Evolutionary conservation across 495 filamentous ascomycete species (phyloP).

Genomic region (Xylaria palmicola): DNA sequence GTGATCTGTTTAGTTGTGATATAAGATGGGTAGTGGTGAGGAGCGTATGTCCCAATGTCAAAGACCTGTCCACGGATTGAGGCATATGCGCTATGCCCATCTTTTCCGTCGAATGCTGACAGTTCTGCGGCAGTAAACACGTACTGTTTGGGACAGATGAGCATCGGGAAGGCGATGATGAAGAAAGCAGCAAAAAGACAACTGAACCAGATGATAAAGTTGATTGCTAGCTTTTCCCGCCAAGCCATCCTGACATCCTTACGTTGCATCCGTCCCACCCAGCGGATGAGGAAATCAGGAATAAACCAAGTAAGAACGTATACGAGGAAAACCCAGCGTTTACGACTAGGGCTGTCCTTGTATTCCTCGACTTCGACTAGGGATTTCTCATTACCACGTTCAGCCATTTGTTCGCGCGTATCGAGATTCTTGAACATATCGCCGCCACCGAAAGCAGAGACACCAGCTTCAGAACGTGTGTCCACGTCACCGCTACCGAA

Average conservation of each 20-base stretch:
- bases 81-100: slow-evolving; percentile 60
- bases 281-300: slow-evolving; percentile 79
- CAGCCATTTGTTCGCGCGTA: slow-evolving; percentile 87
- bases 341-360: slow-evolving; percentile 74
- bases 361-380: slow-evolving; percentile 87
- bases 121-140: slow-evolving; percentile 83
- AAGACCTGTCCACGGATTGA: slow-evolving; percentile 89
- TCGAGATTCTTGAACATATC: slow-evolving; percentile 99
- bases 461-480: slow-evolving; percentile 83
- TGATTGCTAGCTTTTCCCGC: slow-evolving; percentile 98
- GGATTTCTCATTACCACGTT: slow-evolving; percentile 88
- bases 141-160: slow-evolving; percentile 89
- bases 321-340: slow-evolving; percentile 89
- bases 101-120: slow-evolving; percentile 68
- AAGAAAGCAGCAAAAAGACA: slow-evolving; percentile 83
- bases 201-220: slow-evolving; percentile 91
- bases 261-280: slow-evolving; percentile 80
- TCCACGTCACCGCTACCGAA: slow-evolving; percentile 84
- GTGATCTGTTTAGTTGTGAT: slow-evolving; percentile 64
- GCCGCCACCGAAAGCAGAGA: slow-evolving; percentile 80
- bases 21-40: slow-evolving; percentile 72
- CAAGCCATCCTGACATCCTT: slow-evolving; percentile 93
- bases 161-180: slow-evolving; percentile 77
- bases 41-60: slow-evolving; percentile 71
- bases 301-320: slow-evolving; percentile 82